phyloP scores from a whole-genome alignment of 2,329 filamentous ascomycete genomes.

The Aspergillus fischeri region DNA sequence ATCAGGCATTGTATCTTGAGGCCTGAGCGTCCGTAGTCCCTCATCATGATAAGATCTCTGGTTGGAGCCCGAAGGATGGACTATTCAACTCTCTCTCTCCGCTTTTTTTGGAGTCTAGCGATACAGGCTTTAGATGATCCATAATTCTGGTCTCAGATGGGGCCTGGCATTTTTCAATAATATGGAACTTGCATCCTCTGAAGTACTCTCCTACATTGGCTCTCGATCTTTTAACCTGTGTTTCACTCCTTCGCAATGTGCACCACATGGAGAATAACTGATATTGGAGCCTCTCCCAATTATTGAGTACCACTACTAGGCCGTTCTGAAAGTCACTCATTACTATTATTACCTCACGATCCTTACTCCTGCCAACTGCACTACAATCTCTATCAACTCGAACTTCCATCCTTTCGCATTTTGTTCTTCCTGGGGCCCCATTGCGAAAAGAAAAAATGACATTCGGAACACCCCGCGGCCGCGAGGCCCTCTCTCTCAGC shows the following conservation, averaged over 20 bases:
- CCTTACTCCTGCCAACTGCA: not conserved
- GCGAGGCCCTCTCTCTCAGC: slow-evolving; percentile 24
- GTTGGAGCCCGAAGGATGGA: not conserved
- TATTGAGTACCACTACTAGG: not conserved
- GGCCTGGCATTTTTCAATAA: not conserved
- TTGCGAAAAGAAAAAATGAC: slow-evolving; percentile 15
- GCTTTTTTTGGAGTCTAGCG: not conserved
- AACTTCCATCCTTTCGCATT: not conserved
- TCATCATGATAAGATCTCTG: not conserved
- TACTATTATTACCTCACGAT: not conserved
- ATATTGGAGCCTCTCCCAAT: not conserved
- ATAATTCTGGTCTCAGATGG: not conserved
- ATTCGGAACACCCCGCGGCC: slow-evolving; percentile 24
- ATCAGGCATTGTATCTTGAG: not conserved
- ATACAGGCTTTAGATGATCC: not conserved
- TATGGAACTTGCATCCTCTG: not conserved
- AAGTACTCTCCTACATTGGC: not conserved
- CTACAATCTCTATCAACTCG: not conserved
- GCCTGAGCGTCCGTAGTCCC: not conserved
- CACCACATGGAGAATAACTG: not conserved
- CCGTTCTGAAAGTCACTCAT: not conserved
- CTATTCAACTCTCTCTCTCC: not conserved
- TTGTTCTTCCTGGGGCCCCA: not conserved
- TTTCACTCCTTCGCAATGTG: not conserved
- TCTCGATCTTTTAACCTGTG: not conserved